Evolutionary conservation across 1,139 yeast species (phyloP), one percentile per base, ranked within the genome.

Genomic region (Taphrina flavorubra): DNA sequence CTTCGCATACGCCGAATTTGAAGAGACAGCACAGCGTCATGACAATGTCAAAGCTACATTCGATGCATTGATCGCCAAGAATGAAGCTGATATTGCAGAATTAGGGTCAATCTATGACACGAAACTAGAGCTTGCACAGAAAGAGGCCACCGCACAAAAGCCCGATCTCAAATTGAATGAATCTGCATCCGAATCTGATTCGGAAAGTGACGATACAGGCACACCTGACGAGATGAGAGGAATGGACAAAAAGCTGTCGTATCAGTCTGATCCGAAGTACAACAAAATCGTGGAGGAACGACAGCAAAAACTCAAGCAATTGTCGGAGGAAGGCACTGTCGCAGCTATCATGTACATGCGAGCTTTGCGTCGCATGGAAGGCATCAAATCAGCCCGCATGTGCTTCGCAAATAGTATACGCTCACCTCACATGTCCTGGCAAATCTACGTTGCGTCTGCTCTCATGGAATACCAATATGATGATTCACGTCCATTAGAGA

Each of bases 381-480:
- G 83, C 11, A 74, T 79, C 36, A 78, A 77, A 58, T 79, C 78
- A 7, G 83, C 84, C 0, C 77, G 84, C 18, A 72, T 73, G 39
- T 75, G 81, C 1, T 84, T 90, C 65, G 84, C 87, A 68, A 92
- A 88, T 71, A 90, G 95, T 8, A 83, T 98, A 71, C 80, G 83
- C 57, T 81, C 88, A 1, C 83, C 89, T 68, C 84, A 82, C 72
- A 86, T 89, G 59, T 88, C 96, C 0, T 86, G 86, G 79, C 91
- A 90, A 73, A 84, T 94, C 42, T 94, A 84, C 77, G 87, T 88
- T 37, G 95, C 90, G 68, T 88, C 90, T 74, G 76, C 97, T 0
- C 82, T 86, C 76, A 82, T 92, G 81, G 99, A 94, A 76, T 87
- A 86, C 74, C 87, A 87, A 74, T 84, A 88, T 57, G 81, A 79